Conservation (phyloP, 1,139 yeast genomes). For the Scheffersomyces cryptocercus region DNA sequence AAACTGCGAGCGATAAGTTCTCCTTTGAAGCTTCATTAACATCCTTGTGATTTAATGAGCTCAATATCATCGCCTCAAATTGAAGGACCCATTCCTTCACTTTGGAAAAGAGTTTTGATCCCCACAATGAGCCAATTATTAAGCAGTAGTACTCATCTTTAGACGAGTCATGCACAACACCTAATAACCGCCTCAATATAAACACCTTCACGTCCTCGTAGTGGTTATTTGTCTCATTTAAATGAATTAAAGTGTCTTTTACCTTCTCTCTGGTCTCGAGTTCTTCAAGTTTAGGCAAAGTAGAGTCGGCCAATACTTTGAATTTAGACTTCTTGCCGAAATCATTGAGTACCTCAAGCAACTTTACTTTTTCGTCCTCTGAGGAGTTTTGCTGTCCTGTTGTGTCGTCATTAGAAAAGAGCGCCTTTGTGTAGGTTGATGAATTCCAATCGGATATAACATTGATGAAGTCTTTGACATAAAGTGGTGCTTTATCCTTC, state of each 20-base stretch:
- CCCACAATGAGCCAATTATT: constrained; percentile 30
- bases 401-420: constrained; percentile 14
- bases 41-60: constrained; percentile 5
- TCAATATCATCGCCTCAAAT: constrained; percentile 23
- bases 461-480: constrained; percentile 26
- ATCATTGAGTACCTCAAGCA: constrained; percentile 39
- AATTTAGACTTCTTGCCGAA: constrained; percentile 28
- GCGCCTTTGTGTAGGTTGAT: constrained; percentile 12
- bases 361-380: constrained; percentile 35
- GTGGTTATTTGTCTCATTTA: constrained; percentile 38
- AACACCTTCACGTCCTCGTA: constrained; percentile 47
- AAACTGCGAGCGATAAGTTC: constrained; percentile 19
- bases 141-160: constrained; percentile 14
- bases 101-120: constrained; percentile 17
- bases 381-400: constrained; percentile 13
- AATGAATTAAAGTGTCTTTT: constrained; percentile 24
- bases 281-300: constrained; percentile 10
- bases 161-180: constrained; percentile 9
- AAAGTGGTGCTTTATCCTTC: constrained; percentile 5
- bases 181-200: constrained; percentile 44
- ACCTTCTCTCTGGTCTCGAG: constrained; percentile 20
- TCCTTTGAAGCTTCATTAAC: not conserved
- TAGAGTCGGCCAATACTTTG: constrained; percentile 11
- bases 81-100: constrained; percentile 39
- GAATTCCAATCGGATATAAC: constrained; percentile 27